These are phyloP conservation scores for Daphne laureola DNA, from an alignment of 441 rosid species.

Conservation along the genomic window DNA sequence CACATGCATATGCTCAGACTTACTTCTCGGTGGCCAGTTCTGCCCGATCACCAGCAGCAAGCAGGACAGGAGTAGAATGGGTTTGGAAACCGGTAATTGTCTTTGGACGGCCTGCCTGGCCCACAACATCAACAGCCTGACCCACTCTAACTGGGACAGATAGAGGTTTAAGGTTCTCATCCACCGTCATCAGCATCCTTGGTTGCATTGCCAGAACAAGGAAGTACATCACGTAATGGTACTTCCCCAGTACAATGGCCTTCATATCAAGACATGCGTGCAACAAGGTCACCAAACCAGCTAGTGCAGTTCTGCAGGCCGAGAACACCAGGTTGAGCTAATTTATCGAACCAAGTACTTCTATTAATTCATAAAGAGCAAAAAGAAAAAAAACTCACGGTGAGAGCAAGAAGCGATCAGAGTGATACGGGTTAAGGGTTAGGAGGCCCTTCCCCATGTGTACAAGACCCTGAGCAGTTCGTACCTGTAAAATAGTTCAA, in stretches of 20 bases:
- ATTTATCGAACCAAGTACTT: background rate
- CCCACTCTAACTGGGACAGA: conserved; percentile 89
- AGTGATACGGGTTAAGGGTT: conserved; percentile 89
- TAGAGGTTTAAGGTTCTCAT: conserved; percentile 68
- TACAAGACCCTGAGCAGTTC: conserved; percentile 91
- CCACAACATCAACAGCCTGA: conserved; percentile 91
- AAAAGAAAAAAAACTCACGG: conserved; percentile 46
- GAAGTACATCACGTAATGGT: conserved; percentile 83
- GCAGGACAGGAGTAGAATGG: conserved; percentile 85
- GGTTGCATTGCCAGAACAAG: conserved; percentile 98
- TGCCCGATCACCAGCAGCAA: conserved; percentile 92
- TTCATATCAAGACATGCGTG: conserved; percentile 92
- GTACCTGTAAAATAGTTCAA: conserved; percentile 43
- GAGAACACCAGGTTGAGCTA: background rate
- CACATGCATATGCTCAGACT: conserved; percentile 1
- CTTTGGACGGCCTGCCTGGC: conserved; percentile 93
- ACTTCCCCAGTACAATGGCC: conserved; percentile 74
- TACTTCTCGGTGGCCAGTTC: conserved; percentile 96
- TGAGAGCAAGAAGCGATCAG: conserved; percentile 74
- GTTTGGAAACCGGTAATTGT: conserved; percentile 94
- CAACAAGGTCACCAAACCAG: conserved; percentile 69
- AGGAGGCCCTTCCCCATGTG: conserved; percentile 92
- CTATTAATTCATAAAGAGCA: too few relatives aligned
- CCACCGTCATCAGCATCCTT: conserved; percentile 86
- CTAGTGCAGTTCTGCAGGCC: conserved; percentile 70